Evolutionary conservation across 2,329 filamentous ascomycete species (phyloP).

Genomic region (Fusarium redolens): DNA sequence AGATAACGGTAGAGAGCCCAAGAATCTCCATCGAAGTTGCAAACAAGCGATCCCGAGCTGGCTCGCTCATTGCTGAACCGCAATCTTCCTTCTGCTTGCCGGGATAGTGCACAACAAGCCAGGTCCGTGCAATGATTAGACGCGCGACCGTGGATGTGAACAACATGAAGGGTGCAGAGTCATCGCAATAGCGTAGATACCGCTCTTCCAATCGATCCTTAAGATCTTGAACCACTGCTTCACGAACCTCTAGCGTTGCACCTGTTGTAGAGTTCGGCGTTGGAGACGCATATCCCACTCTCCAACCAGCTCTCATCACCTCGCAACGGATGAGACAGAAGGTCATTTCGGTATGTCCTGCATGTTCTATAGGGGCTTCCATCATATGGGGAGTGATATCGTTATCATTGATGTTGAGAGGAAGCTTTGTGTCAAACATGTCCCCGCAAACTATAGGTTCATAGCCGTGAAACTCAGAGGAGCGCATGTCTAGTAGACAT

Average conservation of each 20-base stretch:
- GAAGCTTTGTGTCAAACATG: slow-evolving; percentile 4
- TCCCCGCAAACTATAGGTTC: not conserved
- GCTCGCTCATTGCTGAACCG: not conserved
- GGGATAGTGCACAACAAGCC: not conserved
- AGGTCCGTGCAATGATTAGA: not conserved
- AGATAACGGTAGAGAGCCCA: not conserved
- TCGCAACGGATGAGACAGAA: not conserved
- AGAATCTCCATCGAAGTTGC: not conserved
- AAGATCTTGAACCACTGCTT: not conserved
- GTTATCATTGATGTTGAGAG: not conserved
- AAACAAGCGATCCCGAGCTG: not conserved
- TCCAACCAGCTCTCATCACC: not conserved
- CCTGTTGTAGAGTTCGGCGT: not conserved
- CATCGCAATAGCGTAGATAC: not conserved
- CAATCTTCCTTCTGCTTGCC: not conserved
- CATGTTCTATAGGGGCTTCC: not conserved
- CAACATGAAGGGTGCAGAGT: not conserved
- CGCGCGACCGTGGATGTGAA: not conserved
- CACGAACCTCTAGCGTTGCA: too few species aligned
- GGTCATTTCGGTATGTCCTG: not conserved
- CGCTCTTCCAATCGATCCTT: not conserved
- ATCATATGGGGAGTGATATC: not conserved
- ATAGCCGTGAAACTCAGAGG: not conserved
- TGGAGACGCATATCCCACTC: not conserved
- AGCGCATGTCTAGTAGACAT: not conserved